Percentiles rank a stretch among this genome's conserved stretches.
Evolutionary conservation across 164 flowering plant genomes (phyloP).

Genomic region (Vitis riparia): DNA sequence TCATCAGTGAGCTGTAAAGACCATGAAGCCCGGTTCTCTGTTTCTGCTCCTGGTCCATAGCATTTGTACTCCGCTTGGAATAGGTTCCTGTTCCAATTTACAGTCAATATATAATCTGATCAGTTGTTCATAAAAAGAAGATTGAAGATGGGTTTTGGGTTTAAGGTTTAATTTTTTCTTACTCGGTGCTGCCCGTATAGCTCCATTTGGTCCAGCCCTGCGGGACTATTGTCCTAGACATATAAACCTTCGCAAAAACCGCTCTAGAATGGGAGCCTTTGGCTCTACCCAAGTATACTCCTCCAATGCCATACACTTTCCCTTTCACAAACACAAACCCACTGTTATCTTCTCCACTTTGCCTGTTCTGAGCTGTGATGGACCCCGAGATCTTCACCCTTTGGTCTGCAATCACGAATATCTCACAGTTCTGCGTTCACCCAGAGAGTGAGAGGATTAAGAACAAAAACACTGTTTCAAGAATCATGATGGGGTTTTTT

Average conservation of each 20-base stretch:
- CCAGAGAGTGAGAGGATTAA: not conserved
- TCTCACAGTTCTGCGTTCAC: constrained; percentile 66
- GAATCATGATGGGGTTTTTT: not conserved
- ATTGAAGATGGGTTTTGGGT: not conserved
- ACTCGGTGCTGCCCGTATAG: constrained; percentile 58
- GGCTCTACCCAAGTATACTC: constrained; percentile 71
- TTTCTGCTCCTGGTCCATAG: constrained; percentile 16
- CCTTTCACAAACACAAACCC: constrained; percentile 79
- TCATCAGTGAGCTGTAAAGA: constrained; percentile 45
- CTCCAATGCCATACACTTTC: constrained; percentile 69
- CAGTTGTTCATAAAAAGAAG: not conserved
- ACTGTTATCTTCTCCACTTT: constrained; percentile 40
- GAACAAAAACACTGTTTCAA: not conserved
- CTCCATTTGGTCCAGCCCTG: constrained; percentile 91
- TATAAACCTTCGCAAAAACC: constrained; percentile 66
- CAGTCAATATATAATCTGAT: not conserved
- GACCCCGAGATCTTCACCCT: constrained; percentile 66
- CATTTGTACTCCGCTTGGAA: constrained; percentile 23
- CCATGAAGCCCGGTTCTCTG: constrained; percentile 51
- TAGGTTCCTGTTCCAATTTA: constrained; percentile 38
- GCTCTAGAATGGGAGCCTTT: constrained; percentile 72
- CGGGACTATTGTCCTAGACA: constrained; percentile 70
- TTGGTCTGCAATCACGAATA: constrained; percentile 67
- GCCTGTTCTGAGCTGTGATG: constrained; percentile 77
- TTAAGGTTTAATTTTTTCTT: constrained; percentile 13